These are phyloP conservation scores for Cucurbita moschata DNA, from an alignment of 306 rosid genomes.

Conservation along the genomic window DNA sequence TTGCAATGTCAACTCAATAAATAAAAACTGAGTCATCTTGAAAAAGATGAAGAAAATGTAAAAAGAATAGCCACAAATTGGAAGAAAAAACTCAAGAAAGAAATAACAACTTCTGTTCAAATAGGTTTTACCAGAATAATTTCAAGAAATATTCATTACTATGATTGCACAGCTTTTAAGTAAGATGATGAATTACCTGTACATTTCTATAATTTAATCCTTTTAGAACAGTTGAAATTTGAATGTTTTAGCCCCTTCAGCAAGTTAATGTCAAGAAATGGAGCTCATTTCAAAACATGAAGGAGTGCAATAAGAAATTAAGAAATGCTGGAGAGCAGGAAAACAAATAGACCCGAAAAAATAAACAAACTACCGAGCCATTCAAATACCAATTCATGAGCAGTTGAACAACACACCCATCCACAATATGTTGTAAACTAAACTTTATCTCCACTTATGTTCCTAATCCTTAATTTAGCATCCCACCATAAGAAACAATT, in stretches of 20 bases:
- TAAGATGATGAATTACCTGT: background rate
- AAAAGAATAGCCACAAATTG: background rate
- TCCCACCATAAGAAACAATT: background rate
- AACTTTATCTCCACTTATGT: background rate
- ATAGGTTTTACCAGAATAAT: background rate
- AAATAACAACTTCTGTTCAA: background rate
- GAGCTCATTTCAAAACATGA: background rate
- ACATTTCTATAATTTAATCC: too few relatives aligned
- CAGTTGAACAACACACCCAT: background rate
- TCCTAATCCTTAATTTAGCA: background rate
- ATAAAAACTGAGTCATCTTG: background rate
- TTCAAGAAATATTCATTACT: background rate
- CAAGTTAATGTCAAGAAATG: background rate
- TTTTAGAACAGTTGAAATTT: background rate
- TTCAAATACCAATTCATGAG: background rate
- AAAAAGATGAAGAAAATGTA: background rate
- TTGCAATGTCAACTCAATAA: background rate
- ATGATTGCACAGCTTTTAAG: background rate
- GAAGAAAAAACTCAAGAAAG: background rate
- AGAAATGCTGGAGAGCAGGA: background rate
- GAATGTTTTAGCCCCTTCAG: background rate
- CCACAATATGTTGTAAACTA: background rate
- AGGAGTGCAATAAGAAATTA: background rate
- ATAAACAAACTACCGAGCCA: background rate
- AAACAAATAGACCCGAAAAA: background rate